Conservation (phyloP, 805 yeast species). For the Barnettozyma sp. region DNA sequence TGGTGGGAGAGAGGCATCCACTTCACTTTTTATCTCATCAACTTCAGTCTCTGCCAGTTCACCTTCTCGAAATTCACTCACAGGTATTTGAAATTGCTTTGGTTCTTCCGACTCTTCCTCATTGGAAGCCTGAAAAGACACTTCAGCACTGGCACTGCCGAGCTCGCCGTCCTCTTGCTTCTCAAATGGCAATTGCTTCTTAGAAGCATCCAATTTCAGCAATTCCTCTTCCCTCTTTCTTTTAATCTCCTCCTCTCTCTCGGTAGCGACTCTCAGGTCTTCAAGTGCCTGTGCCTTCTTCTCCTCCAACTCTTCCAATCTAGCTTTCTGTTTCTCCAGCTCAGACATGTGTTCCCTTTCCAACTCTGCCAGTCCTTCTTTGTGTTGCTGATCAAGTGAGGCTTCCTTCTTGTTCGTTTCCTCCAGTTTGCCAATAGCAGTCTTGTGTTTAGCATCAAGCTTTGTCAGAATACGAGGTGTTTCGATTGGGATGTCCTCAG, state of each 20-base stretch:
- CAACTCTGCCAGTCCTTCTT: conserved; percentile 6
- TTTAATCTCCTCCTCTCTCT: conserved; percentile 5
- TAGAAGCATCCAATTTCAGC: conserved; percentile 3
- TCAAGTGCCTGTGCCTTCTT: conserved; percentile 9
- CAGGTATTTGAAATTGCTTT: conserved; percentile 9
- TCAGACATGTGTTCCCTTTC: conserved; percentile 2
- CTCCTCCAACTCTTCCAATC: conserved; percentile 8
- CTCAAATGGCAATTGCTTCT: conserved; percentile 2
- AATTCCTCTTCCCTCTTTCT: conserved; percentile 6
- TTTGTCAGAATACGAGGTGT: conserved; percentile 8
- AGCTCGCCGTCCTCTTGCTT: conserved; percentile 1
- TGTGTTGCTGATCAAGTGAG: conserved; percentile 4
- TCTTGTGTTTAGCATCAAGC: conserved; percentile 8
- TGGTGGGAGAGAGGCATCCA: conserved; percentile 5
- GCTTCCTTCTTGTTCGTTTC: conserved; percentile 4
- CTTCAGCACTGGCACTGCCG: no score
- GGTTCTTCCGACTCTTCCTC: conserved; percentile 8
- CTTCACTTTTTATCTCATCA: conserved; percentile 12
- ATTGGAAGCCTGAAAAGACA: no score
- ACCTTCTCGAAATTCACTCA: conserved; percentile 8
- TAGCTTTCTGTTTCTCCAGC: conserved; percentile 6
- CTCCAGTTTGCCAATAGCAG: conserved; percentile 6
- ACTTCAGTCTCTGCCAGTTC: conserved; percentile 10
- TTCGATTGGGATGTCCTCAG: background rate
- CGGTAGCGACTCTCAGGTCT: conserved; percentile 8